A percentile compares a stretch with the other conserved stretches of the same genome.
These are phyloP conservation scores for Thinopyrum elongatum DNA, from an alignment of 176 grass and related monocot species.

Conservation along the genomic window DNA sequence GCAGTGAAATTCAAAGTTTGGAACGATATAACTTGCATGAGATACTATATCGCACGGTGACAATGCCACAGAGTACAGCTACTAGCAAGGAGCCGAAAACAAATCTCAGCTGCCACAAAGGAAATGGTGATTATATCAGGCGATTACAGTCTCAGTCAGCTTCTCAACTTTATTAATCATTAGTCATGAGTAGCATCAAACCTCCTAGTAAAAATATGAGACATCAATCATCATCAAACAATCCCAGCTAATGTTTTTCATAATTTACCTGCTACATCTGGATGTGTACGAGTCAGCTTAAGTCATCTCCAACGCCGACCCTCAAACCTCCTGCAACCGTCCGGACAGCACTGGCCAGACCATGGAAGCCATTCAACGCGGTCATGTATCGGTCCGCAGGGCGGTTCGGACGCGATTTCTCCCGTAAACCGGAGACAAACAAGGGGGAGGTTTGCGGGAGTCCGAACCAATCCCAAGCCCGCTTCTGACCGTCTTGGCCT, in stretches of 20 bases:
- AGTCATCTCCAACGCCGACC: too few species aligned
- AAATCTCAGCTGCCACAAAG: background rate
- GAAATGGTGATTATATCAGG: background rate
- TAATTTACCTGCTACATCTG: conserved; percentile 75
- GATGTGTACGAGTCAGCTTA: conserved; percentile 31
- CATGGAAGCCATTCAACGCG: too few species aligned
- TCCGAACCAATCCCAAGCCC: too few species aligned
- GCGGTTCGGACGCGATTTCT: too few species aligned
- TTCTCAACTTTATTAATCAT: background rate
- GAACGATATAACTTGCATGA: background rate
- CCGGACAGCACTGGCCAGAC: too few species aligned
- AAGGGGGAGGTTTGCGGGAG: too few species aligned
- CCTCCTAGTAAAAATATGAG: background rate
- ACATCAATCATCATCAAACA: background rate
- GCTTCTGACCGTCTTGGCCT: too few species aligned
- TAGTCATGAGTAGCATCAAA: conserved; percentile 6
- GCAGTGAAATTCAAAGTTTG: background rate
- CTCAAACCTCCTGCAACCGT: too few species aligned
- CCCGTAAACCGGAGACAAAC: too few species aligned
- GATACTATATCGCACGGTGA: background rate
- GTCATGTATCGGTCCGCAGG: too few species aligned
- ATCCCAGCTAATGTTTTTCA: background rate
- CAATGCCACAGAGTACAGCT: background rate
- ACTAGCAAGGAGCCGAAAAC: background rate
- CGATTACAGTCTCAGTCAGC: background rate